phyloP scores from a whole-genome alignment of 2,329 filamentous ascomycete genomes.

The Neurospora crassa region DNA sequence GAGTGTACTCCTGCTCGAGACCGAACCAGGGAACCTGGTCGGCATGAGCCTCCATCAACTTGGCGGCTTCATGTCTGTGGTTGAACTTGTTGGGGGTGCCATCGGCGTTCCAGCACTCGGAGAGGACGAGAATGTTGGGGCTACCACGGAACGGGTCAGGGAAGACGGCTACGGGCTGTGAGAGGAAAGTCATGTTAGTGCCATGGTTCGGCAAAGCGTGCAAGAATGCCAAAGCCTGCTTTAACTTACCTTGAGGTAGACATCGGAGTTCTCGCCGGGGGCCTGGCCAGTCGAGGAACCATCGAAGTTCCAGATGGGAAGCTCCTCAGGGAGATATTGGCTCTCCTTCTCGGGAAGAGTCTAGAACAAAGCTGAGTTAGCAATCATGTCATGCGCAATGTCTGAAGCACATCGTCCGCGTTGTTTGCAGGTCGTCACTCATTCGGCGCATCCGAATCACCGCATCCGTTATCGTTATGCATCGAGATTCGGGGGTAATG shows the following conservation, averaged over 20 bases:
- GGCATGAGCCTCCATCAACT: constrained; percentile 82
- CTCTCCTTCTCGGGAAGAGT: constrained; percentile 38
- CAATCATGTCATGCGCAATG: neutral
- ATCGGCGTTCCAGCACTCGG: constrained; percentile 70
- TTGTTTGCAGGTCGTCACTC: neutral
- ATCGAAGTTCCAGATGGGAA: constrained; percentile 32
- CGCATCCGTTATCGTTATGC: neutral
- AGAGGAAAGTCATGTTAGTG: neutral
- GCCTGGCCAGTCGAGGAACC: constrained; percentile 90
- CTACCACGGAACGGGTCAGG: constrained; percentile 61
- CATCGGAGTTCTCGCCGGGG: constrained; percentile 90
- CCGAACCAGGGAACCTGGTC: constrained; percentile 91
- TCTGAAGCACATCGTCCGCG: neutral
- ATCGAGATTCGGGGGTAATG: neutral
- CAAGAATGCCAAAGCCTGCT: constrained; percentile 31
- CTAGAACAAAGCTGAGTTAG: constrained; percentile 21
- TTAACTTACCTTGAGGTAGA: constrained; percentile 62
- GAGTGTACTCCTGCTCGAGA: constrained; percentile 87
- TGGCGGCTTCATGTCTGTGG: constrained; percentile 83
- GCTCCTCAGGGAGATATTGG: constrained; percentile 38
- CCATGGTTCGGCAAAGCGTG: neutral
- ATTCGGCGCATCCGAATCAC: neutral
- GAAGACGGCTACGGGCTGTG: constrained; percentile 58
- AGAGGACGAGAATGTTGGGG: constrained; percentile 68
- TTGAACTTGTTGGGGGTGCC: constrained; percentile 95